Percentiles rank a stretch among this genome's conserved stretches.
Conservation (phyloP, 2,329 filamentous ascomycete genomes). For the Hansfordia pulvinata region DNA sequence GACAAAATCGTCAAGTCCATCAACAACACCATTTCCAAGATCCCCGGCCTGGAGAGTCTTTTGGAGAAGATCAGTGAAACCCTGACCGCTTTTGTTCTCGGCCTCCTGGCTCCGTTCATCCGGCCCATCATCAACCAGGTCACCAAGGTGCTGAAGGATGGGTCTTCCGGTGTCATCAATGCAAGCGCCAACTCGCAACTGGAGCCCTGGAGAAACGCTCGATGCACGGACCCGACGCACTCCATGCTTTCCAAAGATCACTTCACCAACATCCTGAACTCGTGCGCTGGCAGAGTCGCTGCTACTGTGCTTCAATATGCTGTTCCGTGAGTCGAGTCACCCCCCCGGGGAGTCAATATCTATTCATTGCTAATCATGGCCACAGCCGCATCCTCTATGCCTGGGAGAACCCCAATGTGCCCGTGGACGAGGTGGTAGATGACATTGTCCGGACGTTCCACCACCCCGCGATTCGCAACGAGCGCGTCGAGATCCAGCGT, state of each 20-base stretch:
- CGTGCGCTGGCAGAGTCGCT: conserved; percentile 62
- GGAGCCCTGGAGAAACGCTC: conserved; percentile 66
- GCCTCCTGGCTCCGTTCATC: conserved; percentile 81
- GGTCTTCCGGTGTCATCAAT: conserved; percentile 58
- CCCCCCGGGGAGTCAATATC: background rate
- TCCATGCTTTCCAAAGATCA: conserved; percentile 77
- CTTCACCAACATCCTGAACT: conserved; percentile 67
- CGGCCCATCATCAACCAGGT: conserved; percentile 82
- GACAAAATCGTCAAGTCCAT: conserved; percentile 88
- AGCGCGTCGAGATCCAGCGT: conserved; percentile 63
- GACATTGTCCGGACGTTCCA: conserved; percentile 80
- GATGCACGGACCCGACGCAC: conserved; percentile 67
- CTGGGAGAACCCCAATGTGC: conserved; percentile 77
- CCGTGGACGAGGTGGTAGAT: conserved; percentile 69
- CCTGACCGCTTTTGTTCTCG: conserved; percentile 81
- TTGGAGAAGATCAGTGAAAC: conserved; percentile 91
- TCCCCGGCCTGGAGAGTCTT: conserved; percentile 80
- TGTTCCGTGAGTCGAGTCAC: conserved; percentile 47
- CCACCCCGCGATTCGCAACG: conserved; percentile 72
- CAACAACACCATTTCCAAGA: conserved; percentile 73
- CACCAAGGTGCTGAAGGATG: conserved; percentile 71
- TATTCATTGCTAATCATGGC: conserved; percentile 10
- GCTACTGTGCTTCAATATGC: conserved; percentile 72
- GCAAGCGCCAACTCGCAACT: conserved; percentile 62
- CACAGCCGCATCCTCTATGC: conserved; percentile 67